phyloP scores from a whole-genome alignment of 2,329 filamentous ascomycete species.

The Aureobasidium vineae region DNA sequence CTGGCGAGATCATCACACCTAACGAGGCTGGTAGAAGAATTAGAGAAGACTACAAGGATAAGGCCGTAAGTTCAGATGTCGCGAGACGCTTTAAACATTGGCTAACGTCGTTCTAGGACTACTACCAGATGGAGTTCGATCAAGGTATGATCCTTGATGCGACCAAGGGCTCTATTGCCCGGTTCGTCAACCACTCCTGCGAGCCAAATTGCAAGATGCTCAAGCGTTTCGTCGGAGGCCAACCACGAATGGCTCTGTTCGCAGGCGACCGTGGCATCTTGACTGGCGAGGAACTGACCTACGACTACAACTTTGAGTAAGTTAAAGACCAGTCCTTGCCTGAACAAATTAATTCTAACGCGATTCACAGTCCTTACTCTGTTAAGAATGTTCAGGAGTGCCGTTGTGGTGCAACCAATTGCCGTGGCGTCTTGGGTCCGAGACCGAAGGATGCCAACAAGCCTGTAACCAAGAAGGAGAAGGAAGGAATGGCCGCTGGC shows the following conservation, averaged over 20 bases:
- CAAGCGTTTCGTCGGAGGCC: slow-evolving; percentile 92
- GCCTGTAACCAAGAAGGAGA: slow-evolving; percentile 29
- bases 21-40: slow-evolving; percentile 90
- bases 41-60: slow-evolving; percentile 90
- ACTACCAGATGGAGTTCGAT: slow-evolving; percentile 98
- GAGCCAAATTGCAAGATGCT: slow-evolving; percentile 93
- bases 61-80: too few relatives aligned
- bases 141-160: slow-evolving; percentile 99
- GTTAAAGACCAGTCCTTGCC: slow-evolving; percentile 43
- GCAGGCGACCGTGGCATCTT: slow-evolving; percentile 85
- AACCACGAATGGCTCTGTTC: slow-evolving; percentile 95
- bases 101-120: slow-evolving; percentile 61
- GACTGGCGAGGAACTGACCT: slow-evolving; percentile 94
- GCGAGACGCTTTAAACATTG: too few relatives aligned
- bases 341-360: neutral
- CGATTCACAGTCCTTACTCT: slow-evolving; percentile 52
- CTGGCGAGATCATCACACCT: slow-evolving; percentile 95
- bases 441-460: slow-evolving; percentile 51
- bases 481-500: slow-evolving; percentile 26
- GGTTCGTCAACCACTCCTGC: slow-evolving; percentile 98
- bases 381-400: slow-evolving; percentile 62
- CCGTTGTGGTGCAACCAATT: slow-evolving; percentile 58
- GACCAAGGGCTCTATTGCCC: slow-evolving; percentile 89
- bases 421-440: slow-evolving; percentile 60
- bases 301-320: slow-evolving; percentile 78